These are phyloP conservation scores for Backusella morwellensis DNA, from an alignment of 192 early-diverging fungal species.

Conservation along the genomic window DNA sequence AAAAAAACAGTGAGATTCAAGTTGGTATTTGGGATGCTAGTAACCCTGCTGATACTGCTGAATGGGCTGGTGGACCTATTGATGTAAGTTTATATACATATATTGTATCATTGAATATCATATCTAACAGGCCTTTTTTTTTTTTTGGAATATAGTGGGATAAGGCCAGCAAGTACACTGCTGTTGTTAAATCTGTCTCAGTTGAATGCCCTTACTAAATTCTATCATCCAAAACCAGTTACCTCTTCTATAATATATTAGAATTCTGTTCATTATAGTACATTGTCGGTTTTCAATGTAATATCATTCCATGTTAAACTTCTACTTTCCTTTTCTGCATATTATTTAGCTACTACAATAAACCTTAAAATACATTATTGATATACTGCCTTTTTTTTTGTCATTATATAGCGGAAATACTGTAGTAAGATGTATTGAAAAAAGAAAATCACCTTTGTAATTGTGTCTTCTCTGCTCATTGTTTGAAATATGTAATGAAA, in stretches of 20 bases:
- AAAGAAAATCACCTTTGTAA: background rate
- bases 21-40: constrained; percentile 45
- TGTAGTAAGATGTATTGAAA: background rate
- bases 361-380: background rate
- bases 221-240: background rate
- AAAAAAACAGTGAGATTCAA: constrained; percentile 26
- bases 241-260: background rate
- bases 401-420: no score
- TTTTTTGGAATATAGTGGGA: background rate
- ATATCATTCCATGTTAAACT: background rate
- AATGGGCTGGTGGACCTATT: constrained; percentile 27
- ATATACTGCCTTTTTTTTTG: background rate
- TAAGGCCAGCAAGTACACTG: background rate
- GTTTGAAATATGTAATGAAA: no score
- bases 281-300: background rate
- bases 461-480: no score
- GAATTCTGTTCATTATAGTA: background rate
- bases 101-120: background rate
- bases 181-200: background rate
- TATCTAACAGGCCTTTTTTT: background rate
- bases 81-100: constrained; percentile 14
- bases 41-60: constrained; percentile 6
- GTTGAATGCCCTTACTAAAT: constrained; percentile 8
- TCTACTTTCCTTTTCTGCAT: background rate
- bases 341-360: background rate